These are phyloP conservation scores for Pseudocercospora fuligena DNA, from an alignment of 2,329 filamentous ascomycete genomes.

Conservation along the genomic window DNA sequence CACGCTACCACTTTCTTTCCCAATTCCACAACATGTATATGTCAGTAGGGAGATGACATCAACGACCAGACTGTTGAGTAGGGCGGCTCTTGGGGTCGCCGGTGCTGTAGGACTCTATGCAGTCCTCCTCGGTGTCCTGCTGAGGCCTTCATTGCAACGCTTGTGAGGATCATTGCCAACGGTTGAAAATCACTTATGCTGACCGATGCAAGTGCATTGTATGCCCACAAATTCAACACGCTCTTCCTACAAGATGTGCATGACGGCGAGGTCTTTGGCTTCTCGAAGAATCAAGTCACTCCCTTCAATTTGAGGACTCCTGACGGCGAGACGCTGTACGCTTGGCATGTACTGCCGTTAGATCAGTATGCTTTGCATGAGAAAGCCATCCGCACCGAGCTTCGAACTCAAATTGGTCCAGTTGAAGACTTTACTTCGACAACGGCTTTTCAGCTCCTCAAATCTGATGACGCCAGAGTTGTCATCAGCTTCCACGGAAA, in stretches of 20 bases:
- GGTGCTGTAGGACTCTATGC: conserved; percentile 36
- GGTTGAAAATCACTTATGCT: not conserved
- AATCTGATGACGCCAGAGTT: conserved; percentile 56
- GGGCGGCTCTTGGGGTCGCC: conserved; percentile 24
- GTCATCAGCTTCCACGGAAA: conserved; percentile 68
- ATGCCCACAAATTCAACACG: conserved; percentile 78
- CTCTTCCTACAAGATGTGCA: conserved; percentile 75
- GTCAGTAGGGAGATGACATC: conserved; percentile 11
- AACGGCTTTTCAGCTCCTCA: conserved; percentile 56
- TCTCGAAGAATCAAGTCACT: conserved; percentile 85
- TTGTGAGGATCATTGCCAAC: conserved; percentile 62
- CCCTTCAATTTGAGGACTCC: conserved; percentile 77
- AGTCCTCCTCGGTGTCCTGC: conserved; percentile 40
- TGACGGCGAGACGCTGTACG: conserved; percentile 79
- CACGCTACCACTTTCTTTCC: not conserved
- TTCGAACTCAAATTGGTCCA: conserved; percentile 53
- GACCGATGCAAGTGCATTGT: conserved; percentile 67
- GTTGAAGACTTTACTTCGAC: conserved; percentile 53
- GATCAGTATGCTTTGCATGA: conserved; percentile 77
- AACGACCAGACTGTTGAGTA: conserved; percentile 18
- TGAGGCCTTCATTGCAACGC: conserved; percentile 75
- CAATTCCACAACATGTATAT: not conserved
- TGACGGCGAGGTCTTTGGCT: conserved; percentile 81
- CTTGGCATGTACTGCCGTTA: conserved; percentile 88
- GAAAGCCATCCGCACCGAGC: conserved; percentile 55